Percentiles rank a stretch among this genome's conserved stretches.
Conservation (phyloP, 2,329 filamentous ascomycete genomes). For the Annulohypoxylon truncatum region DNA sequence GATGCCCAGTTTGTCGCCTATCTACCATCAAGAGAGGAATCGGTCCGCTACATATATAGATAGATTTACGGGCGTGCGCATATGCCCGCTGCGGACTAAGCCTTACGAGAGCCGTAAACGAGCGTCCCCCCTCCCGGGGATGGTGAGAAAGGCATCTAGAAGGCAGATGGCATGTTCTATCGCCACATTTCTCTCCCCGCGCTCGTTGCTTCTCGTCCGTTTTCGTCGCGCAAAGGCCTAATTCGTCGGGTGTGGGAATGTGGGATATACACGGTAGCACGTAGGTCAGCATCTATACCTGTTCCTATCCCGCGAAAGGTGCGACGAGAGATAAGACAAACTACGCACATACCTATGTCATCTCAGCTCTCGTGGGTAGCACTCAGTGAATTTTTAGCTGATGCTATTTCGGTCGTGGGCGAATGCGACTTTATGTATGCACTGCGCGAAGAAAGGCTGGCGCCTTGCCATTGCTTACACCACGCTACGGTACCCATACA, state of each 20-base stretch:
- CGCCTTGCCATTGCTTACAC: slow-evolving; percentile 19
- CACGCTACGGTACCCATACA: not conserved
- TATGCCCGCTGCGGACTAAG: slow-evolving; percentile 40
- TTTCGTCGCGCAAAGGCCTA: not conserved
- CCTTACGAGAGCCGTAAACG: slow-evolving; percentile 32
- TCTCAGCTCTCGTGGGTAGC: slow-evolving; percentile 16
- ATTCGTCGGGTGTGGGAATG: slow-evolving; percentile 10
- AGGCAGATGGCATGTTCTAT: slow-evolving; percentile 28
- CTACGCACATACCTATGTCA: slow-evolving; percentile 15
- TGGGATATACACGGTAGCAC: slow-evolving; percentile 2
- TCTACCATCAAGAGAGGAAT: slow-evolving; percentile 8
- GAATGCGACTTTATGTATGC: slow-evolving; percentile 35
- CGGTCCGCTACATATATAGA: slow-evolving; percentile 11
- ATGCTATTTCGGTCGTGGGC: slow-evolving; percentile 36
- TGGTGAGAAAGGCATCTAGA: slow-evolving; percentile 21
- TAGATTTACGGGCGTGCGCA: slow-evolving; percentile 21
- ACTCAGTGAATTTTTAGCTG: not conserved
- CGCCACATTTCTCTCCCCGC: not conserved
- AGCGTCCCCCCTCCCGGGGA: slow-evolving; percentile 1
- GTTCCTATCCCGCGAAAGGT: slow-evolving; percentile 3
- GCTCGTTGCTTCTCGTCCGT: not conserved
- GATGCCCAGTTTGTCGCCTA: not conserved
- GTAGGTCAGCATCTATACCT: slow-evolving; percentile 6
- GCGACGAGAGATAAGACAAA: slow-evolving; percentile 8
- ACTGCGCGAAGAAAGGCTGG: slow-evolving; percentile 27